A percentile compares a stretch with the other conserved stretches of the same genome.
These are phyloP conservation scores for Tricholoma matsutake DNA, from an alignment of 768 basidiomycete genomes.

Conservation along the genomic window DNA sequence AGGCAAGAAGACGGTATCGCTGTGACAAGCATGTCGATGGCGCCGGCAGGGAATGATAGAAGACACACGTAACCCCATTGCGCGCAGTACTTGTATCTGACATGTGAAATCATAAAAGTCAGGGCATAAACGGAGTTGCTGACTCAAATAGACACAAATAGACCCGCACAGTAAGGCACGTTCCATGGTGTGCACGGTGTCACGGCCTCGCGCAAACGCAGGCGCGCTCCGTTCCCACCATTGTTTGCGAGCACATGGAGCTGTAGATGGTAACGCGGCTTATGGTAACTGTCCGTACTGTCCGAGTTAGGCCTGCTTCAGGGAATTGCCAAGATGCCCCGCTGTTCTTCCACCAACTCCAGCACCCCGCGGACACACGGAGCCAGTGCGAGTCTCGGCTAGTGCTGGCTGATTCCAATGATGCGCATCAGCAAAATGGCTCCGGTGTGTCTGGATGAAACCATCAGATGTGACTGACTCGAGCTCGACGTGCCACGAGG, in stretches of 20 bases:
- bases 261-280: neutral
- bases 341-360: neutral
- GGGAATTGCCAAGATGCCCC: neutral
- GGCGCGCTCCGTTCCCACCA: neutral
- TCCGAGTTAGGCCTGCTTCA: too few relatives aligned
- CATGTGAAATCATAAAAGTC: neutral
- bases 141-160: neutral
- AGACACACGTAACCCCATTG: neutral
- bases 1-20: neutral
- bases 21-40: neutral
- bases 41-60: neutral
- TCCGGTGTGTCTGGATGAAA: neutral
- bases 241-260: neutral
- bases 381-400: neutral
- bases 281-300: neutral
- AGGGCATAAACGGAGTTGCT: neutral
- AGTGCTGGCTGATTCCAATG: slow-evolving; percentile 6
- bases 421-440: slow-evolving; percentile 18
- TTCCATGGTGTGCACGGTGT: neutral
- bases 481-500: slow-evolving; percentile 30
- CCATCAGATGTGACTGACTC: slow-evolving; percentile 12
- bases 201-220: neutral
- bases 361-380: neutral
- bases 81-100: neutral
- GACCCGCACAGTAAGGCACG: neutral